phyloP scores from a whole-genome alignment of 345 rosid genomes.

The Hibiscus syriacus region DNA sequence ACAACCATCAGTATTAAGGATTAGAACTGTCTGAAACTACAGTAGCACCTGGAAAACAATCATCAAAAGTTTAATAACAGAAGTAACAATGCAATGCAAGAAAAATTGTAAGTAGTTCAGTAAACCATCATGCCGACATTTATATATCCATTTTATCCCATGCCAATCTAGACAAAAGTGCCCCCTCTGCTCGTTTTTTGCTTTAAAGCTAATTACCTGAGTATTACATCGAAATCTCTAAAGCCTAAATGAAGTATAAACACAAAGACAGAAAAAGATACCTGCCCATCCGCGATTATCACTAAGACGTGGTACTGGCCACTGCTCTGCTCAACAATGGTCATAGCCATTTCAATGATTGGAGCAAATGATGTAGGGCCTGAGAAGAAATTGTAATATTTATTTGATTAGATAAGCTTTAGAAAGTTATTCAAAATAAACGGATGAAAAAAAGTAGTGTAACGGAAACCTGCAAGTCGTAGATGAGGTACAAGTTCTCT shows the following conservation, averaged over 20 bases:
- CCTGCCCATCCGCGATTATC: slow-evolving; percentile 99
- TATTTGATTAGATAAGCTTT: slow-evolving; percentile 1
- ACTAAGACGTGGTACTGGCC: slow-evolving; percentile 92
- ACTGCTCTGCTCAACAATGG: slow-evolving; percentile 81
- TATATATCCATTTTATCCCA: not conserved
- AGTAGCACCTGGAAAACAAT: not conserved
- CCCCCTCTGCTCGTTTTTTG: not conserved
- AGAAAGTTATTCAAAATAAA: not conserved
- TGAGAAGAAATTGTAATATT: slow-evolving; percentile 18
- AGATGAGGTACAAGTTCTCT: slow-evolving; percentile 76
- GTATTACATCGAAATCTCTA: not conserved
- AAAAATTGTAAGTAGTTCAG: not conserved
- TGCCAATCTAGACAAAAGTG: not conserved
- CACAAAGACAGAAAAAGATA: slow-evolving; percentile 13
- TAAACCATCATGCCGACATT: not conserved
- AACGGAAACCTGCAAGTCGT: slow-evolving; percentile 64
- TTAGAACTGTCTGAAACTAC: not conserved
- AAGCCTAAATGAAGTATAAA: not conserved
- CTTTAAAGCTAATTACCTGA: not conserved
- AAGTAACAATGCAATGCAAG: not conserved
- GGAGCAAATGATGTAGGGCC: slow-evolving; percentile 99
- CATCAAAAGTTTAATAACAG: not conserved
- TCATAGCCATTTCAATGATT: slow-evolving; percentile 83
- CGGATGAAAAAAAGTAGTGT: slow-evolving; percentile 1
- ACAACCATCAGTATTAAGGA: slow-evolving; percentile 1